Percentiles rank a stretch among this genome's conserved stretches.
Evolutionary conservation across 2,329 filamentous ascomycete genomes (phyloP).

Genomic region (Diaporthe sp.): DNA sequence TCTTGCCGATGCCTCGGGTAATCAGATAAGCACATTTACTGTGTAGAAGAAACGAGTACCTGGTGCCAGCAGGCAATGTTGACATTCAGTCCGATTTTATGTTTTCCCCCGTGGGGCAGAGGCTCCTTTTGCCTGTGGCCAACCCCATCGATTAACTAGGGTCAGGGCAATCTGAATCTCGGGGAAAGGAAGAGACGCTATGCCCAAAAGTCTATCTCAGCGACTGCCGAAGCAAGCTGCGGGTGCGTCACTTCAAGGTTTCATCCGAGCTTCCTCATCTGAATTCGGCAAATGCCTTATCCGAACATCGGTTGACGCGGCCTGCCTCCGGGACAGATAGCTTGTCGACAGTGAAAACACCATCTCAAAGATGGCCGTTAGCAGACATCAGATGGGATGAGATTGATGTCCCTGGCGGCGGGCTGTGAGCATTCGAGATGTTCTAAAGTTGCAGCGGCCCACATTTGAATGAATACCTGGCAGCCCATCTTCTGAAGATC

Average conservation of each 20-base stretch:
- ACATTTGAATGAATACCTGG: constrained; percentile 11
- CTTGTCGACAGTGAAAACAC: no score
- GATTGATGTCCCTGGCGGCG: background rate
- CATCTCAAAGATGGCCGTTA: background rate
- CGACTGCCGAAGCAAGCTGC: background rate
- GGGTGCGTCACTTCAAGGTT: constrained; percentile 2
- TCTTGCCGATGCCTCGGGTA: background rate
- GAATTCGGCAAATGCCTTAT: constrained; percentile 5
- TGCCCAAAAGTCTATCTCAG: background rate
- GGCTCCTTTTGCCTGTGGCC: background rate
- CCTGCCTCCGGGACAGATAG: background rate
- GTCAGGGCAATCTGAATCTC: background rate
- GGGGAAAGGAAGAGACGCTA: background rate
- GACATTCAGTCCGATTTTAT: background rate
- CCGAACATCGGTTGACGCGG: constrained; percentile 27
- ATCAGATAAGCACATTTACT: background rate
- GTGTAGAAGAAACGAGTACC: background rate
- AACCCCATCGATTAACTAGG: background rate
- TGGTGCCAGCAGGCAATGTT: background rate
- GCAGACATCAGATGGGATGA: background rate
- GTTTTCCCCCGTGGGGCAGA: background rate
- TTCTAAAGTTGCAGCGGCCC: background rate
- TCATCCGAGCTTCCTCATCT: constrained; percentile 21
- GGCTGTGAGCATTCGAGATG: background rate
- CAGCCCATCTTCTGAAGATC: background rate